Evolutionary conservation across 257 asterid species (phyloP).

Genomic region (Salvia rosmarinus): DNA sequence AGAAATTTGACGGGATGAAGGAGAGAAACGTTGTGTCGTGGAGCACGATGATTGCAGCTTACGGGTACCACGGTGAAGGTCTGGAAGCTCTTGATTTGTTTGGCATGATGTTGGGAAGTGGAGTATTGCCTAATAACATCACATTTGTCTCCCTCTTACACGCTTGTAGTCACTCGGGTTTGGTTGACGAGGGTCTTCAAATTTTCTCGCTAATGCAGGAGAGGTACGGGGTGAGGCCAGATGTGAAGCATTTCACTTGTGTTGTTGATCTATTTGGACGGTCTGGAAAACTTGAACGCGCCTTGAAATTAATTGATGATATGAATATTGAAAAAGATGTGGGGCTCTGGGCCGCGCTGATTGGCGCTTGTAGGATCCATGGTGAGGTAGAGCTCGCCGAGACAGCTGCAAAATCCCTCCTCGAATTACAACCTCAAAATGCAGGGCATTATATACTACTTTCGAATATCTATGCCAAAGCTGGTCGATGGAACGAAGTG

Average conservation of each 20-base stretch:
- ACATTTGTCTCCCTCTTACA: constrained; percentile 54
- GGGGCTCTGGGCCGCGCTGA: constrained; percentile 58
- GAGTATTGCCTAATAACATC: constrained; percentile 49
- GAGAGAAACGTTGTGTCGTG: constrained; percentile 51
- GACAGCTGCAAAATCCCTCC: constrained; percentile 49
- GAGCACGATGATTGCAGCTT: constrained; percentile 69
- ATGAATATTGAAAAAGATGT: constrained; percentile 49
- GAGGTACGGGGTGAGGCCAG: constrained; percentile 45
- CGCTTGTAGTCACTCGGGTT: constrained; percentile 63
- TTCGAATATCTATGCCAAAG: constrained; percentile 57
- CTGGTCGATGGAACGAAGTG: constrained; percentile 55
- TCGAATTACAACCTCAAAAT: constrained; percentile 53
- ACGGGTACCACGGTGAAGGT: constrained; percentile 66
- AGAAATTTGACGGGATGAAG: constrained; percentile 50
- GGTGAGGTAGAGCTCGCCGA: constrained; percentile 56
- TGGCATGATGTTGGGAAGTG: constrained; percentile 40
- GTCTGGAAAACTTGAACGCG: constrained; percentile 50
- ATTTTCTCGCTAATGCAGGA: constrained; percentile 50
- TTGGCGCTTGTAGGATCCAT: constrained; percentile 65
- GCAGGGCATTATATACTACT: constrained; percentile 59
- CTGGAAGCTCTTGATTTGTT: constrained; percentile 55
- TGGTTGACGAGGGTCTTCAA: constrained; percentile 53
- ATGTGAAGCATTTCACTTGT: constrained; percentile 58
- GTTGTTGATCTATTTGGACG: constrained; percentile 61
- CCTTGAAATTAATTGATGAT: constrained; percentile 44